Evolutionary conservation across 179 eudicot species (phyloP).

Genomic region (Pouteria campechiana): DNA sequence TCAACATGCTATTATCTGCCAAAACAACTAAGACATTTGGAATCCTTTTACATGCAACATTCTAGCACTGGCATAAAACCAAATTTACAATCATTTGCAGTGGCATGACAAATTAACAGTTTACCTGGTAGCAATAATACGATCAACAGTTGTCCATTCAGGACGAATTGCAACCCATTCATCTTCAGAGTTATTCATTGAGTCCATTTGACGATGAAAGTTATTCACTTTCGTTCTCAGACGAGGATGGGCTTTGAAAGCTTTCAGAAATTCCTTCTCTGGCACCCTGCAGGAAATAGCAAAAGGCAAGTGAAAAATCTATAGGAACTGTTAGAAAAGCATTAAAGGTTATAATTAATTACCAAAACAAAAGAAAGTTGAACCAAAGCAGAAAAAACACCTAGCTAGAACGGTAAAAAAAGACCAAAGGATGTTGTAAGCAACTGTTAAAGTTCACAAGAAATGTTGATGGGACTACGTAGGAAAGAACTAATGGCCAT

Average conservation of each 20-base stretch:
- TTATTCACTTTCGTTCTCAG: constrained; percentile 82
- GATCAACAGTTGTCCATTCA: constrained; percentile 97
- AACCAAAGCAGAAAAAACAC: background rate
- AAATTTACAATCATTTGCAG: too few species aligned
- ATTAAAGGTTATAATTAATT: background rate
- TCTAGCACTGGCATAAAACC: too few species aligned
- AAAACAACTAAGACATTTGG: too few species aligned
- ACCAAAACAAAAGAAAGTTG: background rate
- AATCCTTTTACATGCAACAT: too few species aligned
- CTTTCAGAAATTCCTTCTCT: constrained; percentile 76
- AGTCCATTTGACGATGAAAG: constrained; percentile 62
- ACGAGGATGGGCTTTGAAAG: constrained; percentile 81
- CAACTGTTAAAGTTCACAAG: background rate
- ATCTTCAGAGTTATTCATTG: constrained; percentile 52
- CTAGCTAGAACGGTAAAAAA: background rate
- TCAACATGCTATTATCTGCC: too few species aligned
- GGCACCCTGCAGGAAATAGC: constrained; percentile 52
- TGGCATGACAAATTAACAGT: too few species aligned
- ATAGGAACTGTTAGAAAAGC: too few species aligned
- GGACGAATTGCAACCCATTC: constrained; percentile 79
- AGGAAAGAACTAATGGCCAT: background rate
- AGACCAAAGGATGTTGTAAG: background rate
- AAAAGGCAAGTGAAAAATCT: background rate
- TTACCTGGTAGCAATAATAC: constrained; percentile 94
- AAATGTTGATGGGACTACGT: background rate